These are phyloP conservation scores for Penicillium riverlandense DNA, from an alignment of 495 filamentous ascomycete species.

Conservation along the genomic window DNA sequence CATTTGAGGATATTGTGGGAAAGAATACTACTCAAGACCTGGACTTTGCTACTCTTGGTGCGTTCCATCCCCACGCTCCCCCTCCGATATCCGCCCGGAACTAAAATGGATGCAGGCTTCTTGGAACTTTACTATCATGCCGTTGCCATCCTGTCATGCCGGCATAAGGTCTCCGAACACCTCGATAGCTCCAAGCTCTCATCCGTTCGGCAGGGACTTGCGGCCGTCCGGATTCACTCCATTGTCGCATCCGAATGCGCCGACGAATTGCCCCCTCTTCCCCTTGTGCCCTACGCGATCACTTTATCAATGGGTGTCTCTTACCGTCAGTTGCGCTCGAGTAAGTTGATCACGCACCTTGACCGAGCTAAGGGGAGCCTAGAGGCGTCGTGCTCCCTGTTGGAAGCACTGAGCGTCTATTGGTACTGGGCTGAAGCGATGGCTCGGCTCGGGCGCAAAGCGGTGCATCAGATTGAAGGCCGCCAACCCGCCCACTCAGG, in stretches of 20 bases:
- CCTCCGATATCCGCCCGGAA: neutral
- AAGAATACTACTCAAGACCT: constrained; percentile 19
- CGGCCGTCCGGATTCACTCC: constrained; percentile 57
- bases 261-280: constrained; percentile 48
- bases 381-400: constrained; percentile 46
- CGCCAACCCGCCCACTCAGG: neutral
- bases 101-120: constrained; percentile 32
- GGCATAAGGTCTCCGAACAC: constrained; percentile 29
- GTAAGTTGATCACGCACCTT: constrained; percentile 55
- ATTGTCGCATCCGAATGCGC: constrained; percentile 48
- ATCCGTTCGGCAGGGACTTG: constrained; percentile 54
- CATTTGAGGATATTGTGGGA: constrained; percentile 64
- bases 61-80: neutral
- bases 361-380: constrained; percentile 54
- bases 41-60: constrained; percentile 25
- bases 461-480: constrained; percentile 24
- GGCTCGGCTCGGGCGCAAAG: constrained; percentile 46
- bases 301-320: constrained; percentile 61
- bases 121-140: constrained; percentile 66
- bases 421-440: constrained; percentile 61
- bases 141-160: constrained; percentile 55
- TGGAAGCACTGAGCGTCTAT: constrained; percentile 47
- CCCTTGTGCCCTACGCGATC: constrained; percentile 62
- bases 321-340: constrained; percentile 64
- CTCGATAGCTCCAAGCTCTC: constrained; percentile 36